Evolutionary conservation across 2,329 filamentous ascomycete genomes (phyloP), one percentile per base, ranked within the genome.

Genomic region (Shiraia bambusicola): DNA sequence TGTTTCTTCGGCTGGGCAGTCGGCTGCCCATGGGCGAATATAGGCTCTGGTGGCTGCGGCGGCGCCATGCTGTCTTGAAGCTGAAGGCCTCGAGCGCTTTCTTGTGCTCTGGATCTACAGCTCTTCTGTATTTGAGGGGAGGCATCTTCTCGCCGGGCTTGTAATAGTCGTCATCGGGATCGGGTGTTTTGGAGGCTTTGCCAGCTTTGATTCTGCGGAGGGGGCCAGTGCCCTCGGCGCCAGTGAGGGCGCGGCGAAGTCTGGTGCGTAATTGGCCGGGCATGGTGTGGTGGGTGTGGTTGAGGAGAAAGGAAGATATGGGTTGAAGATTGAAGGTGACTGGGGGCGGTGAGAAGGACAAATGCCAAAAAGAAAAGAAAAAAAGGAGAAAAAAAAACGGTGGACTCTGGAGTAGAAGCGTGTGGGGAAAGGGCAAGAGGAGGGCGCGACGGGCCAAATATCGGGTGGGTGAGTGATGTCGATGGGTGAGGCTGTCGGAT

Each of bases 81-180:
- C 50, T 69, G 61, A 76, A 77, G 11, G 71, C 56, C 50, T 76
- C 74, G 27, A 77, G 66, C 33, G 69, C 66, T 51, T 72, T 73
- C 56, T 74, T 76, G 69, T 77, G 74, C 52, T 74, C 71, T 29
- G 75, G 74, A 43, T 70, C 70, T 29, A 75, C 73, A 8, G 72
- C 70, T 17, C 70, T 66, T 29, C 74, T 69, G 56, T 77, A 77
- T 50, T 77, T 77, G 13, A 72, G 61, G 15, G 71, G 69, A 4
- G 74, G 74, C 72, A 77, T 76, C 43, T 72, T 69, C 62, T 77
- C 74, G 57, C 73, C 74, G 6, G 74, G 74, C 56, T 72, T 70
- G 63, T 76, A 77, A 50, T 74, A 69, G 44, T 72, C 72, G 54
- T 64, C 69, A 14, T 73, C 67, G 52, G 63, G 69, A 46, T 66